These are phyloP conservation scores for Plenodomus biglobosus DNA, from an alignment of 2,329 filamentous ascomycete species.

Conservation along the genomic window DNA sequence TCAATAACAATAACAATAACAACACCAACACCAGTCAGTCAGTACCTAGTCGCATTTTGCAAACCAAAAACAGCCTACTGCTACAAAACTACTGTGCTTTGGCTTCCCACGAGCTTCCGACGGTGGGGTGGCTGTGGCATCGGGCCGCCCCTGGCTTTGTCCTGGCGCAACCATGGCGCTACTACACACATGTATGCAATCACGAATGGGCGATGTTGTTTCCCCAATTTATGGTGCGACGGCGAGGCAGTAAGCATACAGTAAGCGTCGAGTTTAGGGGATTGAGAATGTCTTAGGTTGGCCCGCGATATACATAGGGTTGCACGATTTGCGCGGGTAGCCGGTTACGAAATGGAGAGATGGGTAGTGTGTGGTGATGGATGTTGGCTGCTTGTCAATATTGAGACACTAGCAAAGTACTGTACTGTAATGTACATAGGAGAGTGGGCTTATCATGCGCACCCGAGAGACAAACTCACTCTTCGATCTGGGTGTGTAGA, in stretches of 20 bases:
- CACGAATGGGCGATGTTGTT: slow-evolving; percentile 11
- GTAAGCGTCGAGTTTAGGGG: slow-evolving; percentile 19
- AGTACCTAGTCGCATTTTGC: too few relatives aligned
- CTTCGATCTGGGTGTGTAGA: slow-evolving; percentile 12
- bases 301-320: slow-evolving; percentile 23
- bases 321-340: slow-evolving; percentile 24
- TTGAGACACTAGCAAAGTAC: too few relatives aligned
- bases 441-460: too few relatives aligned
- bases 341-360: too few relatives aligned
- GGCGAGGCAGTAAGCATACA: too few relatives aligned
- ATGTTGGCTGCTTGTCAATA: too few relatives aligned
- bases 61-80: slow-evolving; percentile 16
- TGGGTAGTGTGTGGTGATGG: too few relatives aligned
- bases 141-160: slow-evolving; percentile 19
- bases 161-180: slow-evolving; percentile 17
- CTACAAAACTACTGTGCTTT: too few relatives aligned
- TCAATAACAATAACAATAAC: slow-evolving; percentile 24
- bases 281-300: slow-evolving; percentile 29
- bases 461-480: too few relatives aligned
- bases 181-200: too few relatives aligned
- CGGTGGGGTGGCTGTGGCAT: slow-evolving; percentile 24
- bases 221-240: slow-evolving; percentile 20
- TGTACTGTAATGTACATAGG: slow-evolving; percentile 4
- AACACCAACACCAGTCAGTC: too few relatives aligned
- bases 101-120: slow-evolving; percentile 13